Evolutionary conservation across 2,329 filamentous ascomycete genomes (phyloP).

Genomic region (Fusarium tanahbumbuense): DNA sequence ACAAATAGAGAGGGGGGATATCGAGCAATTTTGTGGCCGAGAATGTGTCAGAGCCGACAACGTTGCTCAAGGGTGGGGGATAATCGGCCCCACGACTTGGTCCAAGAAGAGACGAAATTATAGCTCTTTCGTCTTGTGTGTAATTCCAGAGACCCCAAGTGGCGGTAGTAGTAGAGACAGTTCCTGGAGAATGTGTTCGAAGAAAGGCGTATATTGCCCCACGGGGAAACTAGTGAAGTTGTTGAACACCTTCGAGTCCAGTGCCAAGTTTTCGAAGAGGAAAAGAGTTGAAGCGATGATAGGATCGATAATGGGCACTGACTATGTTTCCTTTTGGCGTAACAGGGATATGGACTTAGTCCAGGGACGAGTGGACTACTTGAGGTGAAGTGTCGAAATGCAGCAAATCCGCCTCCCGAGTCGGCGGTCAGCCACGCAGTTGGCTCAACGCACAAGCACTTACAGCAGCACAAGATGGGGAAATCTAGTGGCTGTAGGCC

Average conservation of each 20-base stretch:
- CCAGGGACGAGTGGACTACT: conserved; percentile 21
- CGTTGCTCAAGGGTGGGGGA: conserved; percentile 23
- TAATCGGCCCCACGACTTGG: conserved; percentile 1
- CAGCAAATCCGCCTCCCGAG: conserved; percentile 15
- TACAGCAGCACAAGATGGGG: not conserved
- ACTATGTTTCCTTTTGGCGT: conserved; percentile 34
- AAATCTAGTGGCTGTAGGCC: conserved; percentile 1
- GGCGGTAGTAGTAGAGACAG: conserved; percentile 26
- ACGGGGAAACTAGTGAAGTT: conserved; percentile 11
- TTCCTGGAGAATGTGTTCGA: conserved; percentile 17
- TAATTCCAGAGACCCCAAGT: not conserved
- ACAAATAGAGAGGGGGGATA: conserved; percentile 13
- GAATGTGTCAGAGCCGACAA: conserved; percentile 30
- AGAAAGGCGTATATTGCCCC: conserved; percentile 13
- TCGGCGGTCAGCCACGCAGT: conserved; percentile 30
- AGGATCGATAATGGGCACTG: conserved; percentile 17
- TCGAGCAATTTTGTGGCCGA: conserved; percentile 35
- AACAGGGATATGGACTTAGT: conserved; percentile 38
- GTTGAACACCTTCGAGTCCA: conserved; percentile 18
- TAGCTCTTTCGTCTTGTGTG: not conserved
- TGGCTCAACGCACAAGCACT: conserved; percentile 17
- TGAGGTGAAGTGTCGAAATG: conserved; percentile 18
- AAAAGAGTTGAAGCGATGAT: conserved; percentile 23
- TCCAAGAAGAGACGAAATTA: not conserved
- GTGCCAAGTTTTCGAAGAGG: conserved; percentile 14